Evolutionary conservation across 164 flowering plant genomes (phyloP), one percentile per base, ranked within the genome.

Genomic region (Stephania cephalantha): DNA sequence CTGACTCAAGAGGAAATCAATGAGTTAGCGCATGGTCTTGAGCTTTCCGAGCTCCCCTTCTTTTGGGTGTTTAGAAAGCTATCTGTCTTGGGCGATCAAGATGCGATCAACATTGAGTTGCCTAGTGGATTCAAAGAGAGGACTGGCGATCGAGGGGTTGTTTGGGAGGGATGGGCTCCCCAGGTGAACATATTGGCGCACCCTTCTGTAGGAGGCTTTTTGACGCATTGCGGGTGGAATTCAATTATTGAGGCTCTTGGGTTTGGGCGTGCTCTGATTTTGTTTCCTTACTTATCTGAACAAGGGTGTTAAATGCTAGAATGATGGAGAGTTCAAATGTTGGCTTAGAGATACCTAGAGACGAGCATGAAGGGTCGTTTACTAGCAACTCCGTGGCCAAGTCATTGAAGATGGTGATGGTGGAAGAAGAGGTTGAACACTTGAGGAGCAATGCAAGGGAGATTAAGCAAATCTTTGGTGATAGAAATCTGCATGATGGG

Each of bases 221-320:
- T 86, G 79, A 79, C 80, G 18, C 87, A 88, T 61, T 79, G 80
- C 9, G 89, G 89, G 4, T 85, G 87, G 88, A 77, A 85, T 46
- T 86, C 89, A 0, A 61, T 80, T 0, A 76, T 85, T 5, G 90
- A 88, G 77, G 85, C 69, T 4, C 77, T 88, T 12, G 69, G 69
- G 11, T 75, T 76, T 13, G 86, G 83, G 0, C 74, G 70, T 2
- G 78, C 84, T 0, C 76, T 85, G 0, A 42, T 83, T n/a, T 12
- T 86, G 72, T 68, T 86, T 52, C 79, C 88, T 10, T 66, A 80
- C 8, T 18, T 70, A 4, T n/a, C 46, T 0, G 90, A 87, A 20
- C 88, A 85, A 75, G 82, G 83, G 5, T 35, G 5, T 35, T 82
- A 48, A 78, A 71, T 13, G 82, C 84, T 2, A 80, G 82, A 53